Conservation (phyloP, 2,329 filamentous ascomycete genomes). For the Monilinia polystroma region DNA sequence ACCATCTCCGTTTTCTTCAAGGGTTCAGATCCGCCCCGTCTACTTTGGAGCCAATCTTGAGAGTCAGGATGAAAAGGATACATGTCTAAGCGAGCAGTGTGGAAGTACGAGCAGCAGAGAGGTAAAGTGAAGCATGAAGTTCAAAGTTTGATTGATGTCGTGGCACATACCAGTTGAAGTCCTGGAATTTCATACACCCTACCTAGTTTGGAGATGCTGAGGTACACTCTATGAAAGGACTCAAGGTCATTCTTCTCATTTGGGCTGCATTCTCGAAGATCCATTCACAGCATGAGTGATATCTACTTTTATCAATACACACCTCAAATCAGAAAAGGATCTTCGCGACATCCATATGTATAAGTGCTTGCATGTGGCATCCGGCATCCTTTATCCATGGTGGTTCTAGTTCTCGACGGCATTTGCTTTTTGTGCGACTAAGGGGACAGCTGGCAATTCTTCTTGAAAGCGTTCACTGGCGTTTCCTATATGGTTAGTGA, state of each 20-base stretch:
- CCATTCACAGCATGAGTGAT: not conserved
- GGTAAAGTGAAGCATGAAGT: not conserved
- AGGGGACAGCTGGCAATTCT: not conserved
- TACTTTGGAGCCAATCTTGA: not conserved
- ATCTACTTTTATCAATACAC: not conserved
- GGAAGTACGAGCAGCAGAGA: not conserved
- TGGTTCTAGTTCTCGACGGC: no score
- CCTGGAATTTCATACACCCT: slow-evolving; percentile 1
- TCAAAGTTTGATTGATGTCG: slow-evolving; percentile 9
- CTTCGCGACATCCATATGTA: not conserved
- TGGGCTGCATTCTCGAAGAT: not conserved
- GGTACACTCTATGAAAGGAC: not conserved
- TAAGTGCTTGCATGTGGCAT: not conserved
- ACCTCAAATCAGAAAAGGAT: not conserved
- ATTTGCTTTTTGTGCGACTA: not conserved
- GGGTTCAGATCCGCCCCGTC: slow-evolving; percentile 3
- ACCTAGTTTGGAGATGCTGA: not conserved
- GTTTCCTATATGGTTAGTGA: slow-evolving; percentile 11
- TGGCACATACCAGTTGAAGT: not conserved
- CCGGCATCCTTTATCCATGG: not conserved
- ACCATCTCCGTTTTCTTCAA: slow-evolving; percentile 13
- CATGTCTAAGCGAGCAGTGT: not conserved
- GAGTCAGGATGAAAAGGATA: not conserved
- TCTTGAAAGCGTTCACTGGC: not conserved
- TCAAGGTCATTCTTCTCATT: not conserved